Percentiles rank a stretch among this genome's conserved stretches.
Conservation (phyloP, 345 rosid species). For the Populus alba region DNA sequence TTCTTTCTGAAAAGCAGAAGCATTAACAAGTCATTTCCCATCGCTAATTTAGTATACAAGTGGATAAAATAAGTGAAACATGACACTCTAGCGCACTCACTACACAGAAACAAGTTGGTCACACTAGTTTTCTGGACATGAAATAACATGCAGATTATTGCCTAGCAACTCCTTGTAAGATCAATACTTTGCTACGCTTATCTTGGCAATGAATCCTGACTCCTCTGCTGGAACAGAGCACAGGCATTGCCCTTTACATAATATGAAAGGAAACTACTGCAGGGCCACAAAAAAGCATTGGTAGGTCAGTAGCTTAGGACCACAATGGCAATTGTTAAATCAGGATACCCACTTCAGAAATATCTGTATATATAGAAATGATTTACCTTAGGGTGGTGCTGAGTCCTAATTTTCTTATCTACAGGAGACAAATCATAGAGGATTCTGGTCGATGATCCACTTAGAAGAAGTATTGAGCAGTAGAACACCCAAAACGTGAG, state of each 20-base stretch:
- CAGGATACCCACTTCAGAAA: neutral
- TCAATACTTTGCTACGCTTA: neutral
- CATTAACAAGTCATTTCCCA: neutral
- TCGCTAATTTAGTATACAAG: neutral
- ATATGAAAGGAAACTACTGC: neutral
- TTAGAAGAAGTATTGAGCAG: constrained; percentile 1
- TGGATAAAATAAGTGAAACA: neutral
- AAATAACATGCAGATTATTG: neutral
- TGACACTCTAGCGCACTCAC: neutral
- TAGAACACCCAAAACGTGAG: neutral
- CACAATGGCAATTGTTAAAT: neutral
- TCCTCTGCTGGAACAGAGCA: neutral
- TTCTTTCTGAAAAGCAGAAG: neutral
- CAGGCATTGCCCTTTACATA: neutral
- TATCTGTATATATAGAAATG: neutral
- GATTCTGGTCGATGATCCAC: constrained; percentile 34
- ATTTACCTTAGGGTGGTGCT: constrained; percentile 16
- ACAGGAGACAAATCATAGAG: constrained; percentile 12
- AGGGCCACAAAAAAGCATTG: neutral
- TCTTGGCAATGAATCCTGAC: too few relatives aligned
- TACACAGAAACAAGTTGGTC: neutral
- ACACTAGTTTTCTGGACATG: neutral
- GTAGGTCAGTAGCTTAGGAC: neutral
- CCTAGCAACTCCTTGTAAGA: neutral
- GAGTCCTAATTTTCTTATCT: constrained; percentile 41